A percentile compares a stretch with the other conserved stretches of the same genome.
Conservation (phyloP, 805 yeast genomes). For the Pichia scutulata region DNA sequence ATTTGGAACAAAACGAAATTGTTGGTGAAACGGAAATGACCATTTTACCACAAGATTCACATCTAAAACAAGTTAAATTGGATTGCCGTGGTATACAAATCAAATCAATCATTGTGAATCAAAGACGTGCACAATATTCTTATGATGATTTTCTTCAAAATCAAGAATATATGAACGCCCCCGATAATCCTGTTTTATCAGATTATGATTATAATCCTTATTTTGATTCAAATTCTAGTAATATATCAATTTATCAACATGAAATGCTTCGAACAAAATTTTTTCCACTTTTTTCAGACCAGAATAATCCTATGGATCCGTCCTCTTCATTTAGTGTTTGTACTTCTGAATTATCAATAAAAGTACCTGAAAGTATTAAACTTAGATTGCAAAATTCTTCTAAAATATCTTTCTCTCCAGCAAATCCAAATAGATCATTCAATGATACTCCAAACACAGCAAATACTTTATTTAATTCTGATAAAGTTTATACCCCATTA, state of each 20-base stretch:
- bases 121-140: conserved; percentile 45
- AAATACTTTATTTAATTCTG: conserved; percentile 29
- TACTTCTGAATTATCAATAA: conserved; percentile 58
- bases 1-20: conserved; percentile 50
- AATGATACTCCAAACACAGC: conserved; percentile 29
- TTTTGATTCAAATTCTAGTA: conserved; percentile 37
- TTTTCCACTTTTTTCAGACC: conserved; percentile 45
- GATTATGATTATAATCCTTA: conserved; percentile 23
- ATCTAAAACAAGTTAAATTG: conserved; percentile 51
- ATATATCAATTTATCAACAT: conserved; percentile 44
- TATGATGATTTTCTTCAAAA: conserved; percentile 44
- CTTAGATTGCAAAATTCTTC: conserved; percentile 50
- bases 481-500: conserved; percentile 62
- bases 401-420: conserved; percentile 27
- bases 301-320: conserved; percentile 26
- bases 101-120: conserved; percentile 56
- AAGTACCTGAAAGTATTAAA: conserved; percentile 59
- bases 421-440: conserved; percentile 28
- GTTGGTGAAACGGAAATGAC: conserved; percentile 79
- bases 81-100: conserved; percentile 77
- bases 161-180: conserved; percentile 29
- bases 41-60: conserved; percentile 58
- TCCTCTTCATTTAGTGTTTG: conserved; percentile 25
- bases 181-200: conserved; percentile 24
- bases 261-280: conserved; percentile 49